phyloP scores from a whole-genome alignment of 2,329 filamentous ascomycete genomes.

The Epichloe bromicola region DNA sequence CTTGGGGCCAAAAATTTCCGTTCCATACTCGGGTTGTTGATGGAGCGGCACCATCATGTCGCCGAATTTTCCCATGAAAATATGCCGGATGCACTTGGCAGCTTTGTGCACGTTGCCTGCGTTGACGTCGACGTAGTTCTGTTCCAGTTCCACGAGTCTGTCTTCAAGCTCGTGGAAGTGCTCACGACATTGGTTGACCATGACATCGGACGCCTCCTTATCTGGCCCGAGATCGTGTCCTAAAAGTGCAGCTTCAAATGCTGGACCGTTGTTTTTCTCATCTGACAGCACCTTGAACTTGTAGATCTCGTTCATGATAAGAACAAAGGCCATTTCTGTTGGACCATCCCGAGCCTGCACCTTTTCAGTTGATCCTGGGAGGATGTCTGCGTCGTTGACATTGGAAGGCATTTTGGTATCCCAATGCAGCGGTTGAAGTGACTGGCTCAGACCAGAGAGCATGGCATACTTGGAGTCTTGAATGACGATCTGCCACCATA shows the following conservation, averaged over 20 bases:
- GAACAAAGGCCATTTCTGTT: slow-evolving; percentile 47
- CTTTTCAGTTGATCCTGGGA: slow-evolving; percentile 37
- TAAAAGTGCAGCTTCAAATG: slow-evolving; percentile 37
- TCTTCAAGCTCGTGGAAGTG: slow-evolving; percentile 30
- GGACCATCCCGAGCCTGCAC: slow-evolving; percentile 40
- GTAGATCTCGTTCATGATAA: slow-evolving; percentile 37
- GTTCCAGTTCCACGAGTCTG: slow-evolving; percentile 31
- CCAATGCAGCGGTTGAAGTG: slow-evolving; percentile 38
- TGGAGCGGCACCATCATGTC: slow-evolving; percentile 34
- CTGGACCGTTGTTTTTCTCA: slow-evolving; percentile 26
- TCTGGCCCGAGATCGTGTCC: slow-evolving; percentile 24
- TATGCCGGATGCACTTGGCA: slow-evolving; percentile 32
- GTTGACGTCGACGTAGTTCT: slow-evolving; percentile 35
- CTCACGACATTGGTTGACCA: slow-evolving; percentile 23
- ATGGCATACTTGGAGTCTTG: slow-evolving; percentile 44
- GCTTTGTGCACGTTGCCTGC: slow-evolving; percentile 40
- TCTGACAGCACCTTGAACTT: slow-evolving; percentile 35
- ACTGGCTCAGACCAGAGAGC: slow-evolving; percentile 42
- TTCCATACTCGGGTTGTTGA: slow-evolving; percentile 34
- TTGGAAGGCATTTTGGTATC: slow-evolving; percentile 44
- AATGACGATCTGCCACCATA: slow-evolving; percentile 54
- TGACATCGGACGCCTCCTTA: slow-evolving; percentile 10
- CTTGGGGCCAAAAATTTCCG: slow-evolving; percentile 33
- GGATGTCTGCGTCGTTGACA: slow-evolving; percentile 45
- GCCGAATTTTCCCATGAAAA: slow-evolving; percentile 36